These are phyloP conservation scores for Schizosaccharomyces osmophilus DNA, from an alignment of 805 yeast species.

Conservation along the genomic window DNA sequence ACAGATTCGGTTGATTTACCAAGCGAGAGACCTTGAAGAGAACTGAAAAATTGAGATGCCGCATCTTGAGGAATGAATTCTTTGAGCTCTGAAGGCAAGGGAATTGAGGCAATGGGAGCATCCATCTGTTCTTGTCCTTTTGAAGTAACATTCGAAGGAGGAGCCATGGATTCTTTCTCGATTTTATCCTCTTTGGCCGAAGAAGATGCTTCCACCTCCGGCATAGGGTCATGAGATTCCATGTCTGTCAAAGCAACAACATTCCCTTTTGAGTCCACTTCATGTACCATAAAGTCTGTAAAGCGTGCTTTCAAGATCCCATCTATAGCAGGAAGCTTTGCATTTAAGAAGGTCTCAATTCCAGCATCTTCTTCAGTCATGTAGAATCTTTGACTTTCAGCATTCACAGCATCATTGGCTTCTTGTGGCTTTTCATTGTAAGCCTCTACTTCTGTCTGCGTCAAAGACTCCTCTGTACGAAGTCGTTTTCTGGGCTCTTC, in stretches of 20 bases:
- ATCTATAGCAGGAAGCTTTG: neutral
- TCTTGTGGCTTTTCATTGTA: neutral
- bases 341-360: neutral
- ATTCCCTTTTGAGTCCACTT: slow-evolving; percentile 39
- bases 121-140: neutral
- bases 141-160: neutral
- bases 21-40: slow-evolving; percentile 6
- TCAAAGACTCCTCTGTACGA: neutral
- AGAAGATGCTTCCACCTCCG: slow-evolving; percentile 18
- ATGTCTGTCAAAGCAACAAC: slow-evolving; percentile 54
- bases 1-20: slow-evolving; percentile 7
- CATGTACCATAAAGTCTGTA: slow-evolving; percentile 84
- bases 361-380: neutral
- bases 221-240: slow-evolving; percentile 18
- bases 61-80: neutral
- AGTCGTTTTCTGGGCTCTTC: neutral
- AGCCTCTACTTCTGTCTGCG: neutral
- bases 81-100: neutral
- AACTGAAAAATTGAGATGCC: neutral
- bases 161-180: neutral
- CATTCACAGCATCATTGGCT: neutral
- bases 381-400: neutral
- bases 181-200: neutral
- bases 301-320: neutral
- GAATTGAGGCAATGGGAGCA: neutral